A percentile compares a stretch with the other conserved stretches of the same genome.
Conservation (phyloP, 306 rosid species). For the Trichosanthes cucumerina region DNA sequence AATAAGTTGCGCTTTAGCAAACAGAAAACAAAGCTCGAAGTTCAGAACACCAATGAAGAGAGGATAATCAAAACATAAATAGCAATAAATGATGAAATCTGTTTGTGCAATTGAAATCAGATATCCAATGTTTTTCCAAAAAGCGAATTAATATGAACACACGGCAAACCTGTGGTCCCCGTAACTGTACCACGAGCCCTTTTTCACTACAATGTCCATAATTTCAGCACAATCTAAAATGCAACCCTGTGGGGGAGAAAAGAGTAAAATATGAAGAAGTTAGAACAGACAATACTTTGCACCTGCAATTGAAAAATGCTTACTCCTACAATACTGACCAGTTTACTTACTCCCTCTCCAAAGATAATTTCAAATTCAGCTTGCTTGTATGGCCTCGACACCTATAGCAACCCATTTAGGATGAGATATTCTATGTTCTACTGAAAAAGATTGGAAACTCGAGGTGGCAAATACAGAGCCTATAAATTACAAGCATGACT, state of each 20-base stretch:
- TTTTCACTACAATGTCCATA: conserved; percentile 65
- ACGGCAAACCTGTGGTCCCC: conserved; percentile 73
- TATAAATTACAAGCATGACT: neutral
- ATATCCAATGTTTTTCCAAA: neutral
- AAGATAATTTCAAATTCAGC: conserved; percentile 94
- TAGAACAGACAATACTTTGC: conserved; percentile 14
- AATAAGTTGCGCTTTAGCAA: neutral
- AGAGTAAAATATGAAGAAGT: conserved; percentile 1
- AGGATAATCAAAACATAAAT: neutral
- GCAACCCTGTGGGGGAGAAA: conserved; percentile 63
- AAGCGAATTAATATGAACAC: neutral
- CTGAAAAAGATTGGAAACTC: conserved; percentile 7
- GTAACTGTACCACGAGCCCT: conserved; percentile 96
- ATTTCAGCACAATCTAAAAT: conserved; percentile 92
- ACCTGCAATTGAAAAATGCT: conserved; percentile 1
- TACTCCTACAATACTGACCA: conserved; percentile 39
- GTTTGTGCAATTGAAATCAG: neutral
- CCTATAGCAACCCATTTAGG: conserved; percentile 39
- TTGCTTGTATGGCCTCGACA: conserved; percentile 92
- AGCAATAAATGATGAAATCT: neutral
- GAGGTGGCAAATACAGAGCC: neutral
- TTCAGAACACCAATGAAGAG: neutral
- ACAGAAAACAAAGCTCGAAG: neutral
- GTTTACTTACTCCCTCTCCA: conserved; percentile 82
- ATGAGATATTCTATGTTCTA: conserved; percentile 15